phyloP scores from a whole-genome alignment of 2,329 filamentous ascomycete genomes.

The Monilinia vaccinii-corymbosi region DNA sequence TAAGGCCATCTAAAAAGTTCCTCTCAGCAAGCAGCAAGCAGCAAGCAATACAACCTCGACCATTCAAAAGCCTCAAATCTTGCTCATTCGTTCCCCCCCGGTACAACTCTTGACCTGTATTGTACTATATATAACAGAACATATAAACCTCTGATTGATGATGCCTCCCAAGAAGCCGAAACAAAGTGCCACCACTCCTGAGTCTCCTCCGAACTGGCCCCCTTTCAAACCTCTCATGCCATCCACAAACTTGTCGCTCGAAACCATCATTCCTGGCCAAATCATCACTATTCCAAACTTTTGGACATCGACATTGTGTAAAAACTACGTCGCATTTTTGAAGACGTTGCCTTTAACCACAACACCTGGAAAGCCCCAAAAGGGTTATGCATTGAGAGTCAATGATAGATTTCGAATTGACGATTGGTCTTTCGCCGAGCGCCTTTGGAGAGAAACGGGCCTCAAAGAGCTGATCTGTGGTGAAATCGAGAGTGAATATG shows the following conservation, averaged over 20 bases:
- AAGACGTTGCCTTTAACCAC: conserved; percentile 49
- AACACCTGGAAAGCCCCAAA: conserved; percentile 57
- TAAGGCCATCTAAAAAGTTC: background rate
- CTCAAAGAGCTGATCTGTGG: conserved; percentile 45
- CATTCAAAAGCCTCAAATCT: background rate
- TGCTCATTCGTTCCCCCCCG: background rate
- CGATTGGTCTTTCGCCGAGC: conserved; percentile 63
- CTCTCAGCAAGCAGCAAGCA: background rate
- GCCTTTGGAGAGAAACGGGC: conserved; percentile 69
- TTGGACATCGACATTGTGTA: conserved; percentile 53
- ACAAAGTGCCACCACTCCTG: conserved; percentile 6
- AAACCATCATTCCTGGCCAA: conserved; percentile 42
- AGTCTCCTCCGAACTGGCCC: conserved; percentile 47
- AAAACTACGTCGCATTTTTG: conserved; percentile 54
- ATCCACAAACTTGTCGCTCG: conserved; percentile 46
- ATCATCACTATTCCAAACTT: conserved; percentile 56
- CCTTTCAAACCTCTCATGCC: conserved; percentile 47
- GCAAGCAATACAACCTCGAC: background rate
- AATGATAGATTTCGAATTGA: conserved; percentile 85
- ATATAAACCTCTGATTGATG: background rate
- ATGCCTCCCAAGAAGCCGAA: conserved; percentile 18
- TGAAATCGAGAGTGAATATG: conserved; percentile 12
- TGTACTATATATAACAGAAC: background rate
- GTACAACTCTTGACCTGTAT: background rate
- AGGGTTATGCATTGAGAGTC: conserved; percentile 62